Conservation (phyloP, 306 rosid species). For the Trifolium dubium region DNA sequence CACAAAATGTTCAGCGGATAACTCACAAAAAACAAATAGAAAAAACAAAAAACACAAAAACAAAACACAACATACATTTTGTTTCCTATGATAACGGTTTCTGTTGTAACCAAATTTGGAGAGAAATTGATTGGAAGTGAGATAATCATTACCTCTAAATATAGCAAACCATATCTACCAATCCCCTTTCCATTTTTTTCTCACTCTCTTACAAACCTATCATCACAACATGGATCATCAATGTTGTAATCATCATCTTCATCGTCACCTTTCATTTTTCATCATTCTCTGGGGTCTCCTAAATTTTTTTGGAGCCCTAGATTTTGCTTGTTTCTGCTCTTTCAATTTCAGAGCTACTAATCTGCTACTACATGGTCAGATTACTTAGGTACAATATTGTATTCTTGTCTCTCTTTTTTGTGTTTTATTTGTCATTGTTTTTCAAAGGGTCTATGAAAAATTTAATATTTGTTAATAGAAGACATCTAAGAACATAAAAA, state of each 20-base stretch:
- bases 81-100: slow-evolving; percentile 52
- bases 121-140: slow-evolving; percentile 45
- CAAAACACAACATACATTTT: not conserved
- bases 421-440: slow-evolving; percentile 17
- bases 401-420: not conserved
- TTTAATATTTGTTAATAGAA: not conserved
- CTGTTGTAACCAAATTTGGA: slow-evolving; percentile 50
- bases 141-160: slow-evolving; percentile 43
- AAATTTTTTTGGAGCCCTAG: slow-evolving; percentile 60
- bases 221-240: slow-evolving; percentile 46
- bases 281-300: slow-evolving; percentile 62
- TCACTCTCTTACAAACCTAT: slow-evolving; percentile 38
- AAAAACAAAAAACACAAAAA: not conserved
- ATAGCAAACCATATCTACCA: slow-evolving; percentile 46
- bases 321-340: slow-evolving; percentile 38
- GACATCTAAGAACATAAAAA: slow-evolving; percentile 6
- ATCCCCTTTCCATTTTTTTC: slow-evolving; percentile 41
- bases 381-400: slow-evolving; percentile 41
- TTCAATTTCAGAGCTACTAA: slow-evolving; percentile 16
- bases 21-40: not conserved
- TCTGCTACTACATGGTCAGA: slow-evolving; percentile 56
- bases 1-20: not conserved
- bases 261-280: slow-evolving; percentile 22
- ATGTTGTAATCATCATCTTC: not conserved
- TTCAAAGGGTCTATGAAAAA: not conserved